Base-by-base conservation (phyloP, 2,329 filamentous ascomycete species). In the Sphaerostilbella broomeana region DNA sequence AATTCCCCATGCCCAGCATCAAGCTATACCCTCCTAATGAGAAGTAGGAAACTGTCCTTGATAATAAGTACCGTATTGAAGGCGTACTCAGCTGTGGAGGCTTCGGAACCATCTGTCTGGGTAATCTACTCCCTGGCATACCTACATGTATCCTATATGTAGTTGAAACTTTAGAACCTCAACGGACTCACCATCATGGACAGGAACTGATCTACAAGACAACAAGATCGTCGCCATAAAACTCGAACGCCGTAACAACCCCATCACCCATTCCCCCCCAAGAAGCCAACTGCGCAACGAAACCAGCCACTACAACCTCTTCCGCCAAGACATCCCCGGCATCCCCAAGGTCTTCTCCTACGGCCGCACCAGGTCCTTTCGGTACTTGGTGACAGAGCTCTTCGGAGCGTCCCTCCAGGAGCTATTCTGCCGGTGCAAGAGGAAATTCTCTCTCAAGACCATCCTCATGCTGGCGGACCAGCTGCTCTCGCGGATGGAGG, bases 321-420 rank as follows among this genome's bases (percentile, higher is more conserved):
- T 55, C 12, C 13, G 38, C 7, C n/a, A n/a, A n/a, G 33, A 44
- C 11, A 42, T 37, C 2, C 27, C 46, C n/a, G 50, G 52, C 15
- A 51, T 55, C 25, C 51, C 53, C 2, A 35, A 28, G 28, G 38
- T 55, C 17, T 42, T 32, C 15, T 52, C 50, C 43, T 47, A 38
- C 35, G 52, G 51, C 8, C 35, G 25, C 1, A 46, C 52, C 27
- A 22, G 41, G 21, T 43, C 48, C 8, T 54, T 51, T 41, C 34
- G 49, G 25, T 50, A 40, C 19, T 28, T 58, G 42, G 48, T 54
- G 20, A 40, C 39, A 18, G 50, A 56, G 12, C 38, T 54, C 29
- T 50, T 58, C 42, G 81, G 81, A 41, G 80, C 81, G 31, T 80
- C 75, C 47, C 69, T 85, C 57, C 79, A 84, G 62, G 80, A 84